Base-by-base conservation (phyloP, 208 protist genomes). In the Sergeia podlipaevii region DNA sequence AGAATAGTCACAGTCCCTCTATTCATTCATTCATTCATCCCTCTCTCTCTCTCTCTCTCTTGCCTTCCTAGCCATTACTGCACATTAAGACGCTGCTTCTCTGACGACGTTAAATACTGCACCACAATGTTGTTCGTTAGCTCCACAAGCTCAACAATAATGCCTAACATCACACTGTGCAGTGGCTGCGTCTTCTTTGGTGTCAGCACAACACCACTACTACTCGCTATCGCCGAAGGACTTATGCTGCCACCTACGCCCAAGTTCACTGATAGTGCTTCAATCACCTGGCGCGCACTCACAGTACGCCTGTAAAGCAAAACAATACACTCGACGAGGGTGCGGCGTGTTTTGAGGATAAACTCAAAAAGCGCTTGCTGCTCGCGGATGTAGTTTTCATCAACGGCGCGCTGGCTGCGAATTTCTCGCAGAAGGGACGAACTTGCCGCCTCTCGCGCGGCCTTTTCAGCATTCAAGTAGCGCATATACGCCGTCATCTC, bases 291-390 rank as follows among this genome's bases (percentile, higher is more conserved):
- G 18, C 65, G 65, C 24, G 75, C 80, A 52, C 76, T 88, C 6
- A 67, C 46, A 11, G 71, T 77, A 3, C 80, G 66, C 55, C 74
- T 72, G 8, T 75, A 47, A 41, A 93, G 65, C 41, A 85, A 15
- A 28, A 57, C 74, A 3, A 93, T 50, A 43, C 75, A 69, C 48
- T 89, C 78, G n/a, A 84, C 80, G 0, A 93, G 67, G 17, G 70
- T 51, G 1, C 73, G 65, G 2, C 85, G 74, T 38, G 85, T 93
- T 41, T 75, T 73, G 33, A 93, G 66, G 54, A 93, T 89, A 50
- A 93, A 93, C 60, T 93, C 85, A 57, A 93, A 89, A 27, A 84
- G 68, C 3, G 56, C 59, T 46, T 72, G 73, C 45, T 88, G 60
- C 53, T 91, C 77, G n/a, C 73, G 72, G 4, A 85, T 39, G 37